Evolutionary conservation across 768 basidiomycete genomes (phyloP), one percentile per base, ranked within the genome.

Genomic region (Suillus variegatus): DNA sequence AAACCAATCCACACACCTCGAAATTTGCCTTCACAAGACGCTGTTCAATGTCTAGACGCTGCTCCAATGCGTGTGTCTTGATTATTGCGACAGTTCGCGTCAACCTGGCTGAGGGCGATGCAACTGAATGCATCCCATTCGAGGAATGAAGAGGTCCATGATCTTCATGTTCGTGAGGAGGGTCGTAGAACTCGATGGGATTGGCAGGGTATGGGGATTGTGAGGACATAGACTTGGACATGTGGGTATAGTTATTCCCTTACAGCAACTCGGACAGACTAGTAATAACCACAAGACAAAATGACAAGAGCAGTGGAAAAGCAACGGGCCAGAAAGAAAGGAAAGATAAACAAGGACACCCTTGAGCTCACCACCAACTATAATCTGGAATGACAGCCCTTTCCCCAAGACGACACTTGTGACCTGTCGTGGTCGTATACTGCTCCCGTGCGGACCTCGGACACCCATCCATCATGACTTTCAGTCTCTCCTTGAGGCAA

Each of bases 41-140:
- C 46, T 83, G 85, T 78, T 95, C 93, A 67, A 94, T 93, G 56
- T 92, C 90, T 71, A 94, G 89, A 57, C 93, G 82, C 68, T 91
- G 84, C 12, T 81, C 74, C 49, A 94, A 78, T 0, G 92, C 92
- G 80, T 92, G 88, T 36, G 83, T 83, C 79, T 94, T 94, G 83
- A 94, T 93, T 67, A 94, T 91, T 20, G 91, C 92, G 60, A 94
- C 87, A 0, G 92, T 93, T 63, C 92, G 84, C n/a, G 84, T 84
- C 57, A 68, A 38, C 32, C 52, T 12, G 3, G 69, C 64, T 20
- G 51, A 36, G 20, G 74, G 62, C 12, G 72, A 65, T 18, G 56
- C 9, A 28, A 57, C 64, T 1, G 56, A 18, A 44, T 62, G 65
- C 28, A 54, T 61, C 41, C 56, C 38, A 22, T 70, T 64, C 5